phyloP scores from a whole-genome alignment of 768 basidiomycete species.

The Calvatia gigantea region DNA sequence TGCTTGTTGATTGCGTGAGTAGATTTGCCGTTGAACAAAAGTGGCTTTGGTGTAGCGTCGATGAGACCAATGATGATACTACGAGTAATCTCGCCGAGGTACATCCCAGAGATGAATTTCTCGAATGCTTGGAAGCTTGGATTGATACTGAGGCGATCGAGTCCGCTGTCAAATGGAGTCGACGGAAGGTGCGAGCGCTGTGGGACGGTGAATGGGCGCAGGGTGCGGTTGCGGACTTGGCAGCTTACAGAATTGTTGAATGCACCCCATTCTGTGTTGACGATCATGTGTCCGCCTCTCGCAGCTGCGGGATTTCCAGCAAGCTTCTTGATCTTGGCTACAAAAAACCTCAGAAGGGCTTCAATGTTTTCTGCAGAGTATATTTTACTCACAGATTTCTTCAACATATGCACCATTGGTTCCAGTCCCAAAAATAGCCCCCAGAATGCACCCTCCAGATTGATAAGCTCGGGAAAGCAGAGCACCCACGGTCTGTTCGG shows the following conservation, averaged over 20 bases:
- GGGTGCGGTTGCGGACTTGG: not conserved
- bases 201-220: not conserved
- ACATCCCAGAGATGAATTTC: conserved; percentile 99
- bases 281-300: conserved; percentile 79
- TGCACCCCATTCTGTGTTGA: conserved; percentile 98
- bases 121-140: conserved; percentile 92
- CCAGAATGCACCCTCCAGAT: conserved; percentile 85
- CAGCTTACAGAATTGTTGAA: conserved; percentile 85
- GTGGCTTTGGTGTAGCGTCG: conserved; percentile 64
- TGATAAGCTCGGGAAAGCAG: conserved; percentile 91
- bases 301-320: conserved; percentile 55
- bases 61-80: conserved; percentile 81
- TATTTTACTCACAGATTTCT: conserved; percentile 47
- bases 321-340: conserved; percentile 80
- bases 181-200: conserved; percentile 81
- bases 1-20: conserved; percentile 76
- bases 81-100: conserved; percentile 91
- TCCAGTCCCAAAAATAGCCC: conserved; percentile 95
- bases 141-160: conserved; percentile 94
- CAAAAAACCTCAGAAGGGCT: not conserved
- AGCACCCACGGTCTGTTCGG: conserved; percentile 85
- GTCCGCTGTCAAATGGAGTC: conserved; percentile 86
- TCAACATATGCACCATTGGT: conserved; percentile 99
- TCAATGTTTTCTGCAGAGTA: not conserved
- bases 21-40: conserved; percentile 81